phyloP scores from a whole-genome alignment of 2,329 filamentous ascomycete species.

The Neofusicoccum laricinum region DNA sequence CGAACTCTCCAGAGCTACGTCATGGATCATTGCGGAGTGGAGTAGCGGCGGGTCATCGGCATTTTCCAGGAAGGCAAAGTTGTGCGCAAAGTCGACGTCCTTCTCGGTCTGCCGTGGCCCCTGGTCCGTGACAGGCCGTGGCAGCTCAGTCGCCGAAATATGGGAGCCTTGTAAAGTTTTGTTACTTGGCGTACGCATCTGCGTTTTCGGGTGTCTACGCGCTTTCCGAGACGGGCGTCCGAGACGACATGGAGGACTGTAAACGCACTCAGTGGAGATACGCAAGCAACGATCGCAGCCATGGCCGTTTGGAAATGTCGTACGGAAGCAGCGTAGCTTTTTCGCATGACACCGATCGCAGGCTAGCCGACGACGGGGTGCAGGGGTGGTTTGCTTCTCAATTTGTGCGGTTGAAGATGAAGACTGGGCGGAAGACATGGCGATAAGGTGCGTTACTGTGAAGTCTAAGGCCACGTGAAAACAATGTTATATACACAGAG shows the following conservation, averaged over 20 bases:
- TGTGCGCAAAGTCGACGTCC: too few relatives aligned
- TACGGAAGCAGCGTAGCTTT: background rate
- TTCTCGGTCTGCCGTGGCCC: too few relatives aligned
- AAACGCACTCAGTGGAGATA: background rate
- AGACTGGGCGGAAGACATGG: too few relatives aligned
- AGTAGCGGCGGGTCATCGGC: too few relatives aligned
- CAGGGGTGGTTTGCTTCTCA: background rate
- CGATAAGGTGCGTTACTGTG: too few relatives aligned
- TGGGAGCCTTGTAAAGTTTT: too few relatives aligned
- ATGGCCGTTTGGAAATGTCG: background rate
- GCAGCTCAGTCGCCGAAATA: too few relatives aligned
- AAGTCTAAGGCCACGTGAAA: too few relatives aligned
- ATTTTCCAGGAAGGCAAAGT: too few relatives aligned
- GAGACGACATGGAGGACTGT: background rate
- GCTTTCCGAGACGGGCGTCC: background rate
- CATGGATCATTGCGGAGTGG: background rate
- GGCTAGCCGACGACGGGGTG: background rate
- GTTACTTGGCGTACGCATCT: background rate
- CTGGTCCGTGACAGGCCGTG: too few relatives aligned
- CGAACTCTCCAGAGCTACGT: background rate
- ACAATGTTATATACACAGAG: too few relatives aligned
- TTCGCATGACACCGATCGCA: background rate
- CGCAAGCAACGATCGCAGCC: background rate
- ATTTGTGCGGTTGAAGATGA: too few relatives aligned
- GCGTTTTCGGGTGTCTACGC: background rate